These are phyloP conservation scores for Fusarium avenaceum DNA, from an alignment of 2,329 filamentous ascomycete genomes.

Conservation along the genomic window DNA sequence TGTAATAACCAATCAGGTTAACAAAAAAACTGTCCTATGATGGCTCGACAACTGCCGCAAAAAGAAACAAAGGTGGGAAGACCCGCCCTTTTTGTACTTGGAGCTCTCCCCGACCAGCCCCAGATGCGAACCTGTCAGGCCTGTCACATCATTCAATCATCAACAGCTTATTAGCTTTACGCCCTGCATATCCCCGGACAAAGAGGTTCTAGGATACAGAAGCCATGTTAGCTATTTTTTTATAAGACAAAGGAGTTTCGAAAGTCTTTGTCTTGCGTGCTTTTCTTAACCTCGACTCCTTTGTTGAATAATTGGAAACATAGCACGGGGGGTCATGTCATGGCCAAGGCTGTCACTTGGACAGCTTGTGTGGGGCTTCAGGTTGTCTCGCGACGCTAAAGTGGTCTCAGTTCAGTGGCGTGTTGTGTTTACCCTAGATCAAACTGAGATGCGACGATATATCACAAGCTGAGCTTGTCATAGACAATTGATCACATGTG, in stretches of 20 bases:
- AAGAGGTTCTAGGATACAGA: slow-evolving; percentile 4
- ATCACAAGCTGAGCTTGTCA: slow-evolving; percentile 18
- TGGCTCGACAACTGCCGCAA: slow-evolving; percentile 44
- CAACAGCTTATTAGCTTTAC: slow-evolving; percentile 11
- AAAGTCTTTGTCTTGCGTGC: slow-evolving; percentile 13
- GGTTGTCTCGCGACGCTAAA: slow-evolving; percentile 25
- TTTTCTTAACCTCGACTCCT: background rate
- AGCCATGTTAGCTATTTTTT: background rate
- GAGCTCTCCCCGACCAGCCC: slow-evolving; percentile 1
- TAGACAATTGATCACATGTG: slow-evolving; percentile 10
- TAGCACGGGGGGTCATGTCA: background rate
- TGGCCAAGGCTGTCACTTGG: slow-evolving; percentile 31
- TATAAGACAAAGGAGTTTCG: background rate
- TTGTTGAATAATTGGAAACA: background rate
- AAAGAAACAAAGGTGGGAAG: slow-evolving; percentile 46
- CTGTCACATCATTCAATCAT: slow-evolving; percentile 44
- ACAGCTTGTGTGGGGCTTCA: slow-evolving; percentile 35
- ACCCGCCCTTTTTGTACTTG: slow-evolving; percentile 53
- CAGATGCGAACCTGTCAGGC: slow-evolving; percentile 25
- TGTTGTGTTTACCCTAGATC: slow-evolving; percentile 40
- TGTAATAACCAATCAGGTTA: slow-evolving; percentile 26
- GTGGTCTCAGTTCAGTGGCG: slow-evolving; percentile 43
- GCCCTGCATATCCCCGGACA: background rate
- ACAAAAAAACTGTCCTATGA: slow-evolving; percentile 42
- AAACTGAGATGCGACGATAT: background rate